Base-by-base conservation (phyloP, 257 asterid species). In the Salvia splendens region DNA sequence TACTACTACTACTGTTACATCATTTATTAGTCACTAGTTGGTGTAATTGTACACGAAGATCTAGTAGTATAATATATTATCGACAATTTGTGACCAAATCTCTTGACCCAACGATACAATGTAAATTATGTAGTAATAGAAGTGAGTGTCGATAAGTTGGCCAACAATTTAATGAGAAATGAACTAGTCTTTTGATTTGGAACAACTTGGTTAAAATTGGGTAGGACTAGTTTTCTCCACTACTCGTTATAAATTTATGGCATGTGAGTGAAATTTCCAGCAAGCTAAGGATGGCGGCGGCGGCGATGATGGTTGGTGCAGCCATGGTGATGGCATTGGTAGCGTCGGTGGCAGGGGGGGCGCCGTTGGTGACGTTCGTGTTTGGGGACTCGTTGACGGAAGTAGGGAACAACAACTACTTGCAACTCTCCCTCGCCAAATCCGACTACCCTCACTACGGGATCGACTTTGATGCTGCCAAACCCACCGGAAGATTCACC, bases 351-450 rank as follows among this genome's bases (percentile, higher is more conserved):
- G 5, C 61, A 6, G 5, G 16, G 17, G 5, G 16, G 17, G 5
- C 86, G 20, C 67, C 89, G 16, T 11, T 75, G 4, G 91, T 86
- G 53, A 90, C 97, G 0, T 90, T 74, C 73, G 53, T 91, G 10
- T 91, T 91, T 33, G 97, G 97, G 20, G 97, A 86, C 81, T 90
- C 97, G 14, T 74, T 91, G 69, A 79, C 92, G n/a, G 97, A 91
- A 80, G 96, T 91, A 8, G 97, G 97, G 64, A 88, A 91, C 76
- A 91, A 91, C 76, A 91, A 91, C 75, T 76, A 69, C 79, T 69
- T 90, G 32, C 85, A 79, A 33, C 79, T 83, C 58, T 87, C 96
- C 15, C 82, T 88, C 0, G 96, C 96, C 3, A 88, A 77, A 52
- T 80, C 96, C 33, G 83, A 88, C 73, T 88, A 64, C 6, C 96